Conservation (phyloP, 78 protist species). For the Tieghemostelium lacteum region DNA sequence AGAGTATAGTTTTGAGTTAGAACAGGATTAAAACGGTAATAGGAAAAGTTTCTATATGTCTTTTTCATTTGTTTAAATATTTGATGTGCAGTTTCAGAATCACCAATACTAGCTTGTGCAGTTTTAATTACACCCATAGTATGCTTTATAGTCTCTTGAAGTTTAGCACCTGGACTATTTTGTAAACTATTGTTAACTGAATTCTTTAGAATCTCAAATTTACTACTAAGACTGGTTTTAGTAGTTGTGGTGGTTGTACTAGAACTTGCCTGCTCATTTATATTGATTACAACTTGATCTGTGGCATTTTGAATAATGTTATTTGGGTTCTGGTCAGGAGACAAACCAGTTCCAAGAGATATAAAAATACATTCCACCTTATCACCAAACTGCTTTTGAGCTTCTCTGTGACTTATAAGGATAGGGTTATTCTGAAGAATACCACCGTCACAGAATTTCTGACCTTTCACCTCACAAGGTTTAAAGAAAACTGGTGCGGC, state of each 20-base stretch:
- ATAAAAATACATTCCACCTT: slow-evolving; percentile 2
- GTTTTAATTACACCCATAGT: neutral
- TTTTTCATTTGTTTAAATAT: slow-evolving; percentile 4
- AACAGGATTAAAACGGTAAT: slow-evolving; percentile 6
- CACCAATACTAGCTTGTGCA: neutral
- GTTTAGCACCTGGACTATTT: neutral
- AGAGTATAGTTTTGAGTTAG: slow-evolving; percentile 14
- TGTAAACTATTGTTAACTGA: no score
- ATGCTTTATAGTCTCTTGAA: slow-evolving; percentile 1
- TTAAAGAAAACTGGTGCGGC: slow-evolving; percentile 26
- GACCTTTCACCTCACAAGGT: slow-evolving; percentile 12
- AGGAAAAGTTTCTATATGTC: neutral
- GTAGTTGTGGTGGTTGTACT: neutral
- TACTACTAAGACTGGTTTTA: no score
- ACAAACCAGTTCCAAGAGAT: slow-evolving; percentile 52
- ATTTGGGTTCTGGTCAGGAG: no score
- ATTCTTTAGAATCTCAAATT: no score
- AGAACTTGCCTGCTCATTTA: no score
- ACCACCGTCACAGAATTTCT: slow-evolving; percentile 35
- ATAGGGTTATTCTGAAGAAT: slow-evolving; percentile 25
- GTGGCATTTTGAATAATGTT: no score
- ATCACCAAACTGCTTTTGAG: neutral
- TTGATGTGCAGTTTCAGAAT: slow-evolving; percentile 18
- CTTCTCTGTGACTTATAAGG: slow-evolving; percentile 29
- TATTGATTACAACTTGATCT: no score